Base-by-base conservation (phyloP, 805 yeast species). In the Kodamaea leandrae region DNA sequence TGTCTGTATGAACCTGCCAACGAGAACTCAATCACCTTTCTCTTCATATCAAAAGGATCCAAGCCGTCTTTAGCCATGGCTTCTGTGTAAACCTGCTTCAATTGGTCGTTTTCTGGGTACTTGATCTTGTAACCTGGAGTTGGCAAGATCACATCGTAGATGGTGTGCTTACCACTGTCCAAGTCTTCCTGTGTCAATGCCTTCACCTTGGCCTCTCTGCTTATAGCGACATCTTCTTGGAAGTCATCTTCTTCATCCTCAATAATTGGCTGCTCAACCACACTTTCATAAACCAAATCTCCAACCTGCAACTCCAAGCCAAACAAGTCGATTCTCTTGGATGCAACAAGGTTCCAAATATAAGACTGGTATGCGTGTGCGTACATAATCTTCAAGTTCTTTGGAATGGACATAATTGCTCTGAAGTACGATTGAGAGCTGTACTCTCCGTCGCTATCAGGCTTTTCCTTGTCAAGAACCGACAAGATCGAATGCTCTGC, bases 341-440 rank as follows among this genome's bases (percentile, higher is more conserved):
- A 83, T 1, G 89, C 91, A 25, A 83, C 95, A 39, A 74, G 59
- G 57, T 95, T 95, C 99, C 99, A 95, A 20, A 93, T 77, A 56
- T 83, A 93, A 48, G 96, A 87, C 65, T 93, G 99, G 61, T 95
- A 95, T 3, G 99, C 96, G 63, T 93, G 99, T 2, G 86, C 96
- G 57, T 93, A 93, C 95, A 93, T 91, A 44, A 90, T 78, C 59
- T 96, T 74, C 58, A 93, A 70, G 58, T 90, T 90, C 62, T 96
- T 78, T 24, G 99, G 98, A 50, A 93, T 85, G 43, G 88, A 78
- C 83, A 85, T 82, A 33, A 95, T 74, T 2, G 95, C 93, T 45
- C 77, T 78, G 55, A 86, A 80, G 59, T 81, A 86, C n/a, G 85
- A 71, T 40, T 73, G 70, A 3, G 64, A 60, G 14, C 72, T 57